A percentile compares a stretch with the other conserved stretches of the same genome.
Evolutionary conservation across 306 rosid species (phyloP).

Genomic region (Elaeagnus macrophylla): DNA sequence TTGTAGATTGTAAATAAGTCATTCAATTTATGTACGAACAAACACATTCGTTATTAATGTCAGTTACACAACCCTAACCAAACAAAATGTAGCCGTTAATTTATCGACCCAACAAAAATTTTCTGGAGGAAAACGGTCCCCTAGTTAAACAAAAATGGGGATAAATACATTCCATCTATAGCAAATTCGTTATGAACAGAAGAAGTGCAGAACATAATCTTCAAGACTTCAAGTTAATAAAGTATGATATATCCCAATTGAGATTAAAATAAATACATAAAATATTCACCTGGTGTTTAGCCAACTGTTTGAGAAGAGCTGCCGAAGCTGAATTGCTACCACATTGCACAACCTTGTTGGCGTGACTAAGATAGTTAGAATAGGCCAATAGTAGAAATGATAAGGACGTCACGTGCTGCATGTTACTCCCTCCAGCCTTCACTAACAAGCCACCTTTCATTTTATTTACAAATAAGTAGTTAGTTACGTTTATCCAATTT

Average conservation of each 20-base stretch:
- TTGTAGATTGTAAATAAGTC: no score
- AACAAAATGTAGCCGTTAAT: constrained; percentile 47
- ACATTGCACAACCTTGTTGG: constrained; percentile 80
- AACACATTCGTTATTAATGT: background rate
- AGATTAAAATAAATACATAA: background rate
- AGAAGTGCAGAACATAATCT: no score
- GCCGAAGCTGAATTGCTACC: constrained; percentile 67
- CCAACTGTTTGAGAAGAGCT: constrained; percentile 54
- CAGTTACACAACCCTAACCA: background rate
- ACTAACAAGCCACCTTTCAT: constrained; percentile 75
- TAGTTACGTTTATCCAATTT: background rate
- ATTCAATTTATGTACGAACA: no score
- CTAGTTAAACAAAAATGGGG: constrained; percentile 4
- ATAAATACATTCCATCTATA: no score
- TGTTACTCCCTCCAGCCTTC: constrained; percentile 96
- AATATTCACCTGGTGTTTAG: constrained; percentile 61
- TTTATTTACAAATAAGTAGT: constrained; percentile 2
- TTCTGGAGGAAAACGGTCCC: constrained; percentile 4
- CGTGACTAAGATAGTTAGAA: constrained; percentile 87
- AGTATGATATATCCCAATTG: no score
- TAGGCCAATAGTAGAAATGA: constrained; percentile 75
- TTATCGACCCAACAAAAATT: constrained; percentile 15
- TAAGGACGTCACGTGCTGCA: constrained; percentile 95
- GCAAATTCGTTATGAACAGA: no score
- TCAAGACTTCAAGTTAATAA: no score